Base-by-base conservation (phyloP, 768 basidiomycete species). In the Lactifluus subvellereus region DNA sequence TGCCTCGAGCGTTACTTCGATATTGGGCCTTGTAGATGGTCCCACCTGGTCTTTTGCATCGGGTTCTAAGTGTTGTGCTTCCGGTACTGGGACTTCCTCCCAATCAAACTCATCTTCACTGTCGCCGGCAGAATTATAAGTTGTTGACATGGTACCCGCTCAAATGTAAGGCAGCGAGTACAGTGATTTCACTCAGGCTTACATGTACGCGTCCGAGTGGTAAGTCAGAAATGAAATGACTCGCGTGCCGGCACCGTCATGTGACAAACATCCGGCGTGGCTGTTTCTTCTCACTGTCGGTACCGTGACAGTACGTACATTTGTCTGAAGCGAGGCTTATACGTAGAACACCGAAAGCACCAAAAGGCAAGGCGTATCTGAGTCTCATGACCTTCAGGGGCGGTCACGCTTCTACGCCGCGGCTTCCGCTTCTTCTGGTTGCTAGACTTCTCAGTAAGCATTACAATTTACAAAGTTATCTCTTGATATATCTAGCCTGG, bases 1-100 rank as follows among this genome's bases (percentile, higher is more conserved):
- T 40, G 77, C 69, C 68, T 83, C 76, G n/a, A 91, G 78, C 0
- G 85, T 88, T 60, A 93, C 87, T 78, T 92, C 88, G 38, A 93
- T 78, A 69, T 79, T 76, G 51, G 77, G 77, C 70, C 76, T 77
- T 30, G 62, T 58, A 8, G 69, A 71, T 2, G 72, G 68, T 1
- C 69, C 72, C 32, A 65, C 67, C 38, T 70, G 61, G 13, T 64
- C 50, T 33, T 64, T 67, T 20, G 47, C 1, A 27, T 48, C 20
- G 2, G 30, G 42, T 22, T 54, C 50, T 27, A 52, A 3, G 27
- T 32, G 18, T 42, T 52, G 52, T 1, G 42, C 47, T 32, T 62
- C 61, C 1, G 65, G 67, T 4, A 67, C 67, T 11, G 54, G 22
- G 16, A 67, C 67, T 33, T 67, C 67, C 27, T 67, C 67, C 67